These are phyloP conservation scores for Parathielavia hyrcaniae DNA, from an alignment of 495 filamentous ascomycete species.

Conservation along the genomic window DNA sequence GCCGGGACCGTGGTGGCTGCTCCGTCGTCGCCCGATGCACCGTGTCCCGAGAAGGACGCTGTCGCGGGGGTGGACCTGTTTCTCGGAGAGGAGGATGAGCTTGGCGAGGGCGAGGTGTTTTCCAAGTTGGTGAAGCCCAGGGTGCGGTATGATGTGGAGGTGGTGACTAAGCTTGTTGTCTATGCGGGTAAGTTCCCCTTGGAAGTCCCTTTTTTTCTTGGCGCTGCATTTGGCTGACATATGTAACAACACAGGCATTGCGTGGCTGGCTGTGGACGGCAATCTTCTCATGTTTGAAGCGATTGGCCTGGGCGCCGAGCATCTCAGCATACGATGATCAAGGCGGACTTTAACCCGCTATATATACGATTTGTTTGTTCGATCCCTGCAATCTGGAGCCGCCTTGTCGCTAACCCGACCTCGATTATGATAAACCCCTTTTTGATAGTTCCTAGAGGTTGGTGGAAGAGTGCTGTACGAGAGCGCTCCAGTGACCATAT, in stretches of 20 bases:
- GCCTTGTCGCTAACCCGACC: neutral
- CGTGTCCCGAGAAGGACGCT: neutral
- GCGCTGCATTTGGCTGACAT: conserved; percentile 4
- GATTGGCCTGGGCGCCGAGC: conserved; percentile 50
- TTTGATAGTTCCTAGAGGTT: neutral
- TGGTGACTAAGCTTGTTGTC: conserved; percentile 92
- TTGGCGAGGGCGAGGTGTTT: conserved; percentile 75
- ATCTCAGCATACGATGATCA: conserved; percentile 11
- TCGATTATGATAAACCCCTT: neutral
- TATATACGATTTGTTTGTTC: neutral
- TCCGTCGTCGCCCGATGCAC: neutral
- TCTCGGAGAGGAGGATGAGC: conserved; percentile 43
- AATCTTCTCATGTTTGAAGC: conserved; percentile 62
- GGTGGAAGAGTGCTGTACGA: neutral
- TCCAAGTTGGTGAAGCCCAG: conserved; percentile 76
- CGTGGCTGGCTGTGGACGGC: conserved; percentile 61
- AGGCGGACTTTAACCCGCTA: neutral
- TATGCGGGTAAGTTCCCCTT: conserved; percentile 61
- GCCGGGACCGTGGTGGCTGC: conserved; percentile 41
- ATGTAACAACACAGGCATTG: conserved; percentile 53
- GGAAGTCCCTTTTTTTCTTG: neutral
- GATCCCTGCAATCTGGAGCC: conserved; percentile 2
- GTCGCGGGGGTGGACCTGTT: conserved; percentile 30
- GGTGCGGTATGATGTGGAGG: conserved; percentile 93
- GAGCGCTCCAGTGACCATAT: too few species aligned